Percentiles rank a stretch among this genome's conserved stretches.
These are phyloP conservation scores for Nigrospora oryzae DNA, from an alignment of 2,329 filamentous ascomycete species.

Conservation along the genomic window DNA sequence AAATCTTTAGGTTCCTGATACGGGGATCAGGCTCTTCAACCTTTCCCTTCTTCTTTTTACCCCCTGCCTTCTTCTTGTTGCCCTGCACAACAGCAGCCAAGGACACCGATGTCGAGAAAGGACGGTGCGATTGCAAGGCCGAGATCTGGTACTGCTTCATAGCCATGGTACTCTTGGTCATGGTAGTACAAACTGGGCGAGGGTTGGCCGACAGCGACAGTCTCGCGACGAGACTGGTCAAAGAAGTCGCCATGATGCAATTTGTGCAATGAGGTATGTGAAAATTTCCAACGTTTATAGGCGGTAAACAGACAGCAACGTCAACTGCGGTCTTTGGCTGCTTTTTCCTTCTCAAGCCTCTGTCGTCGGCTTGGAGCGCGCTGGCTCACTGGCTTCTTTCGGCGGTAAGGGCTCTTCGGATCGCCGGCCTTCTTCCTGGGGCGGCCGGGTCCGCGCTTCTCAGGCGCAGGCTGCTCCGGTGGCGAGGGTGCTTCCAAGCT, in stretches of 20 bases:
- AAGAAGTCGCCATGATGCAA: not conserved
- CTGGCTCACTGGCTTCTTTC: not conserved
- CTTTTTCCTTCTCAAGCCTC: not conserved
- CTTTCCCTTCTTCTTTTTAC: slow-evolving; percentile 16
- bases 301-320: too few species aligned
- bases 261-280: too few species aligned
- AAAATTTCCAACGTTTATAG: too few species aligned
- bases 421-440: not conserved
- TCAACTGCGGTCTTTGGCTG: too few species aligned
- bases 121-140: not conserved
- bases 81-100: slow-evolving; percentile 6
- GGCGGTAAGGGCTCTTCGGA: not conserved
- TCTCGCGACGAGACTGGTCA: slow-evolving; percentile 15
- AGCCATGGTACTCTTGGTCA: not conserved
- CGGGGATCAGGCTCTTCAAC: slow-evolving; percentile 29
- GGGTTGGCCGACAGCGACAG: slow-evolving; percentile 7
- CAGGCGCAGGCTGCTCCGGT: too few species aligned
- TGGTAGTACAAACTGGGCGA: not conserved
- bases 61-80: slow-evolving; percentile 2
- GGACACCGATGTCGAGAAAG: not conserved
- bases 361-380: not conserved
- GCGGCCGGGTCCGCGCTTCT: not conserved
- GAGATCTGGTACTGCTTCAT: not conserved
- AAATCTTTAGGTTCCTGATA: slow-evolving; percentile 34
- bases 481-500: too few species aligned